Evolutionary conservation across 176 grass and related monocot genomes (phyloP).

Genomic region (Avena insularis): DNA sequence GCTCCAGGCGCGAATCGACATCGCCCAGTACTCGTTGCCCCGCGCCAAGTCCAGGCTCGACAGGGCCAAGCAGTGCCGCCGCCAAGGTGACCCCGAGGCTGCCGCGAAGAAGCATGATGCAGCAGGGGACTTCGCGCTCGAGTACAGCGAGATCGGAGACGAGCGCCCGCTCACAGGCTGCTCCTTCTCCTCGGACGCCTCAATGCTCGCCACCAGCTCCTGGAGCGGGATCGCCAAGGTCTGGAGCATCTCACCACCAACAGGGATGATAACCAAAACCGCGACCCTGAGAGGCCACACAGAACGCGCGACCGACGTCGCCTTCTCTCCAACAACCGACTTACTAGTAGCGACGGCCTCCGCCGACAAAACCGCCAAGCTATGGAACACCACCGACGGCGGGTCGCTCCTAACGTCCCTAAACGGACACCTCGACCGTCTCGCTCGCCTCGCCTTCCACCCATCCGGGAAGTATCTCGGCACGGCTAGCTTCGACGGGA

Average conservation of each 20-base stretch:
- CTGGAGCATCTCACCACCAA: conserved; percentile 70
- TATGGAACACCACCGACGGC: conserved; percentile 57
- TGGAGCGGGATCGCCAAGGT: conserved; percentile 79
- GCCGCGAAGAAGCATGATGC: conserved; percentile 50
- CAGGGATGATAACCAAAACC: conserved; percentile 48
- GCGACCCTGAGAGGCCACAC: conserved; percentile 72
- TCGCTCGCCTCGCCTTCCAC: conserved; percentile 79
- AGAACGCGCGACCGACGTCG: conserved; percentile 90
- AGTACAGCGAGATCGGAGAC: conserved; percentile 90
- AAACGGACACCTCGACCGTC: conserved; percentile 87
- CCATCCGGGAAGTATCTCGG: conserved; percentile 87
- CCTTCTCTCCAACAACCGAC: conserved; percentile 59
- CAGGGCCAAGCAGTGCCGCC: conserved; percentile 64
- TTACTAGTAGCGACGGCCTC: conserved; percentile 62
- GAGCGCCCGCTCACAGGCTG: conserved; percentile 73
- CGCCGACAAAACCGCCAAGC: conserved; percentile 79
- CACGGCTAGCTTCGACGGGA: conserved; percentile 92
- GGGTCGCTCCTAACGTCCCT: conserved; percentile 73
- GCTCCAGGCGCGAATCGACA: conserved; percentile 59
- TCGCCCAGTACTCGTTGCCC: conserved; percentile 64
- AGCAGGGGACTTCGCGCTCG: conserved; percentile 60
- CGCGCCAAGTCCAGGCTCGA: conserved; percentile 64
- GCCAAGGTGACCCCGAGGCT: conserved; percentile 60
- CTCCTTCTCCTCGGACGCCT: conserved; percentile 72
- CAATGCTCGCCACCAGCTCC: conserved; percentile 77